Evolutionary conservation across 805 yeast genomes (phyloP).

Genomic region (Metschnikowia drakensbergensis): DNA sequence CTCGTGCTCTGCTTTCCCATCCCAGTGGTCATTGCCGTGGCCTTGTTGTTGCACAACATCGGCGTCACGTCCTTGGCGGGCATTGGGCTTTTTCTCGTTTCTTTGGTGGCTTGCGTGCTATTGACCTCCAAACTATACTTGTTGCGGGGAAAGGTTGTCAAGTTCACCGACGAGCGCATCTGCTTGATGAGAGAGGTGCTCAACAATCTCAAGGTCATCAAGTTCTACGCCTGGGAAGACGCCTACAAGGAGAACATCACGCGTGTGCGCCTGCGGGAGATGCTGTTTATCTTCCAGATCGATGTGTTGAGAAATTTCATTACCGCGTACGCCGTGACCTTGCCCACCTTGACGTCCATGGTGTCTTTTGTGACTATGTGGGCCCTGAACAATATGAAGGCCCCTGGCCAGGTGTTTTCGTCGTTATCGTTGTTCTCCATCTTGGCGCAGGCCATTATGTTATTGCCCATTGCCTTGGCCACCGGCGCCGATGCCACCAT

Average conservation of each 20-base stretch:
- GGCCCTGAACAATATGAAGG: conserved; percentile 39
- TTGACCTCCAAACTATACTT: conserved; percentile 33
- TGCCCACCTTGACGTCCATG: conserved; percentile 44
- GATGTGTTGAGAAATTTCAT: conserved; percentile 40
- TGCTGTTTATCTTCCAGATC: conserved; percentile 39
- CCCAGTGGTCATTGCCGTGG: conserved; percentile 39
- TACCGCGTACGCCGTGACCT: conserved; percentile 42
- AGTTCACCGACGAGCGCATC: conserved; percentile 40
- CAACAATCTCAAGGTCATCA: conserved; percentile 39
- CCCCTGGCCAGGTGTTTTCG: conserved; percentile 40
- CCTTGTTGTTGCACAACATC: conserved; percentile 30
- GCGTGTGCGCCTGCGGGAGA: conserved; percentile 36
- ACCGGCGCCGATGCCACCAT: conserved; percentile 44
- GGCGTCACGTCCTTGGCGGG: conserved; percentile 42
- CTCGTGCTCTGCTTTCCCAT: conserved; percentile 40
- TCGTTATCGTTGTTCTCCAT: conserved; percentile 40
- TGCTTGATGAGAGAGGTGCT: conserved; percentile 42
- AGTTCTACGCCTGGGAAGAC: conserved; percentile 45
- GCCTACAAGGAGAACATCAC: conserved; percentile 38
- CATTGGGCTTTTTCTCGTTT: conserved; percentile 37
- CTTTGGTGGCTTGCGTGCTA: conserved; percentile 32
- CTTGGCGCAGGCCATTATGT: conserved; percentile 42
- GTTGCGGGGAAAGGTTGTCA: conserved; percentile 34
- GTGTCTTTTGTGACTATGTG: conserved; percentile 43
- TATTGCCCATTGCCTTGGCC: conserved; percentile 42